Evolutionary conservation across 2,329 filamentous ascomycete species (phyloP).

Genomic region (Phialophora chinensis): DNA sequence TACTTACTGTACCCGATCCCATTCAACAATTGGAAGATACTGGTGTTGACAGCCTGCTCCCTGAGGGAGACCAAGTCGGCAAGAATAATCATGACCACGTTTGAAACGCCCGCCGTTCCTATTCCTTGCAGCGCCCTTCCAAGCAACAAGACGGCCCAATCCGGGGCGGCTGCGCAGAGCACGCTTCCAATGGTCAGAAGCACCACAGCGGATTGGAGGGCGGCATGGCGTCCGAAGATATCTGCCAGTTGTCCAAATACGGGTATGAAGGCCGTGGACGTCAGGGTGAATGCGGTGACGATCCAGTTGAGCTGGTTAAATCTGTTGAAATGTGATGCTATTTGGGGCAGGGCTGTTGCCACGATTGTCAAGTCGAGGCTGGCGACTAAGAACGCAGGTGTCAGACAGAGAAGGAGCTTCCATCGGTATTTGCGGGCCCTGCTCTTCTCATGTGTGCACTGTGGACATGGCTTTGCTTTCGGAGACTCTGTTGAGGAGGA

Average conservation of each 20-base stretch:
- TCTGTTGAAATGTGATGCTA: slow-evolving; percentile 71
- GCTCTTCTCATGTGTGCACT: slow-evolving; percentile 46
- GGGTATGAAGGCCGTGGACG: slow-evolving; percentile 62
- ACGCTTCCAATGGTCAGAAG: slow-evolving; percentile 63
- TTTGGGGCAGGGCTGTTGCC: slow-evolving; percentile 65
- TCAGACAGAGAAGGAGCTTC: slow-evolving; percentile 65
- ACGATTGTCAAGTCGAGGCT: slow-evolving; percentile 70
- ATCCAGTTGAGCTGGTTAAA: slow-evolving; percentile 48
- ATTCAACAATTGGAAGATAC: slow-evolving; percentile 65
- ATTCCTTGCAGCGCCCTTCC: slow-evolving; percentile 59
- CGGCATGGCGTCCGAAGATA: slow-evolving; percentile 57
- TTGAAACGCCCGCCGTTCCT: slow-evolving; percentile 62
- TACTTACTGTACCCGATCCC: slow-evolving; percentile 61
- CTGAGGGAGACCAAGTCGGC: slow-evolving; percentile 56
- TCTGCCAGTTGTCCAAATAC: slow-evolving; percentile 59
- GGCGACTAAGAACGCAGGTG: slow-evolving; percentile 66
- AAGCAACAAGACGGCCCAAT: slow-evolving; percentile 57
- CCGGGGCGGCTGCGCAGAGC: slow-evolving; percentile 57
- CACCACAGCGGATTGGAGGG: slow-evolving; percentile 63
- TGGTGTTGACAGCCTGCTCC: slow-evolving; percentile 68
- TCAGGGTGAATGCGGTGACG: slow-evolving; percentile 71
- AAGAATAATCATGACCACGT: slow-evolving; percentile 59
- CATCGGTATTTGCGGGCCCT: slow-evolving; percentile 56
- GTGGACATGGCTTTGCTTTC: slow-evolving; percentile 29
- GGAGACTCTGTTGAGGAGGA: background rate